Evolutionary conservation across 306 rosid species (phyloP).

Genomic region (Leucaena leucocephala): DNA sequence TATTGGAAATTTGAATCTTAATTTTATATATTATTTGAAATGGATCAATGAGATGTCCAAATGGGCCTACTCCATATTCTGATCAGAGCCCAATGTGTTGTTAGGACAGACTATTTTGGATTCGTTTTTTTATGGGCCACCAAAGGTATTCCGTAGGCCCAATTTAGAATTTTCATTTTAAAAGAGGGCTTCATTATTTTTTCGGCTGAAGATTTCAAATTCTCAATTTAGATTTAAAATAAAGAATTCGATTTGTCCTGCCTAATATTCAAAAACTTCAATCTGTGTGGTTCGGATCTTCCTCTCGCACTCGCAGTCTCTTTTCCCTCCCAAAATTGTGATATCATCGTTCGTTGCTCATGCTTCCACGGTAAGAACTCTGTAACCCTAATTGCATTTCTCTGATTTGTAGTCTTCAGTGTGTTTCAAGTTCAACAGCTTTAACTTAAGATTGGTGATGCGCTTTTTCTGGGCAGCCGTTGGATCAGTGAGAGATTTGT

Average conservation of each 20-base stretch:
- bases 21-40: background rate
- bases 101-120: background rate
- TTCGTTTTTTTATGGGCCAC: background rate
- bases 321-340: background rate
- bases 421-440: background rate
- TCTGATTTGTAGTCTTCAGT: background rate
- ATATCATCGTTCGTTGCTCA: background rate
- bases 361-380: background rate
- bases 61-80: background rate
- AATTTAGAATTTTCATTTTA: background rate
- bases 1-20: too few species aligned
- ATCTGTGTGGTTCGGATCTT: background rate
- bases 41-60: background rate
- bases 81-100: background rate
- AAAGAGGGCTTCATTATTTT: background rate
- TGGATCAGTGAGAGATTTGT: conserved; percentile 12
- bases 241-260: background rate
- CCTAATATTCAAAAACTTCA: background rate
- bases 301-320: background rate
- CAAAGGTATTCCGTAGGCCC: background rate
- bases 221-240: background rate
- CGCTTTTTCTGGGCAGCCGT: background rate
- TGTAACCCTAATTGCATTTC: background rate
- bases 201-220: background rate
- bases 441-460: background rate